These are phyloP conservation scores for Arthrobotrys sinensis DNA, from an alignment of 2,329 filamentous ascomycete genomes.

Conservation along the genomic window DNA sequence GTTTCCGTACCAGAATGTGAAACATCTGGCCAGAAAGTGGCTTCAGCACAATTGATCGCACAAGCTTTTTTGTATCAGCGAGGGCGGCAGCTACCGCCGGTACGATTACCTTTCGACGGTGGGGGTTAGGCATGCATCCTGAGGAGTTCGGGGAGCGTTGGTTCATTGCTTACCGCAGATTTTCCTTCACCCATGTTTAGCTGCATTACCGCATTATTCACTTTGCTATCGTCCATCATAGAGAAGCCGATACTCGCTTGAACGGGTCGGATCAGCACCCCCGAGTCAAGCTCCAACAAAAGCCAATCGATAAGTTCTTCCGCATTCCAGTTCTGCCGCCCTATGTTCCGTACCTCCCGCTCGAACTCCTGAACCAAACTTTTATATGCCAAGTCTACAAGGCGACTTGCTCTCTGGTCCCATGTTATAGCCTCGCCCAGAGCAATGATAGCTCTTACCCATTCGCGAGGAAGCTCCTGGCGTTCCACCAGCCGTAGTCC, in stretches of 20 bases:
- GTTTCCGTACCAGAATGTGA: constrained; percentile 72
- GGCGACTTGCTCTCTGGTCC: constrained; percentile 33
- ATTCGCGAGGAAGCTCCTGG: constrained; percentile 5
- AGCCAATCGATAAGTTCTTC: constrained; percentile 75
- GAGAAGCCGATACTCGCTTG: constrained; percentile 73
- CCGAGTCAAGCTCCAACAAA: constrained; percentile 77
- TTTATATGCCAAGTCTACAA: constrained; percentile 2
- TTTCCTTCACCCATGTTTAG: constrained; percentile 82
- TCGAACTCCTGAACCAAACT: constrained; percentile 22
- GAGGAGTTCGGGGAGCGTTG: too few relatives aligned
- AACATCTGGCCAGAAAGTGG: constrained; percentile 76
- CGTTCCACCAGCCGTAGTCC: background rate
- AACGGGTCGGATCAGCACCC: constrained; percentile 75
- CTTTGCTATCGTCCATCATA: constrained; percentile 71
- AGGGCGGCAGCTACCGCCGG: constrained; percentile 75
- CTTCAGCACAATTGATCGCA: constrained; percentile 75
- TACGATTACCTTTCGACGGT: constrained; percentile 72
- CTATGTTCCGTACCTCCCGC: constrained; percentile 11
- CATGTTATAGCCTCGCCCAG: constrained; percentile 41
- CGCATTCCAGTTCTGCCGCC: background rate
- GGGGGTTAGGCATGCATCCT: too few relatives aligned
- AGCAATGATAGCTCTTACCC: constrained; percentile 23
- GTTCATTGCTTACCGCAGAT: constrained; percentile 69
- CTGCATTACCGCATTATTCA: constrained; percentile 71
- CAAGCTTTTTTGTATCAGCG: constrained; percentile 71